These are phyloP conservation scores for Linderina pennispora DNA, from an alignment of 192 early-diverging fungal species.

Conservation along the genomic window DNA sequence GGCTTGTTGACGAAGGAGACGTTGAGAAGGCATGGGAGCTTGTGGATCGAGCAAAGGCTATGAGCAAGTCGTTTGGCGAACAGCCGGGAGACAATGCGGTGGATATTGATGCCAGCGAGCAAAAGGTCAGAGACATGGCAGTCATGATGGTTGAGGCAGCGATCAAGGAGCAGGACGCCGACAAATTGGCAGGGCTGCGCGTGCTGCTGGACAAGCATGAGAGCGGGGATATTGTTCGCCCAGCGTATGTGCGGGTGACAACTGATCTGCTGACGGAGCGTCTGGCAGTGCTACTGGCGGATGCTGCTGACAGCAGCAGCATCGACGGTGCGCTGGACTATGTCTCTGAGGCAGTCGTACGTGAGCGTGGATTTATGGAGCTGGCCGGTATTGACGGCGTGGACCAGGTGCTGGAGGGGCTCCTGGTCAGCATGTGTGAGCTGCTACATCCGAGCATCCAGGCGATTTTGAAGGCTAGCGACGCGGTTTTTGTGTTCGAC, in stretches of 20 bases:
- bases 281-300: slow-evolving; percentile 8
- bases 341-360: slow-evolving; percentile 6
- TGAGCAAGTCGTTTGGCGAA: neutral
- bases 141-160: slow-evolving; percentile 6
- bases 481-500: neutral
- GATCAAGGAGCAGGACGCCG: slow-evolving; percentile 5
- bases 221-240: slow-evolving; percentile 3
- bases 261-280: too few species aligned
- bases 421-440: slow-evolving; percentile 7
- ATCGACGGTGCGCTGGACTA: slow-evolving; percentile 3
- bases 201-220: slow-evolving; percentile 18
- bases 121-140: slow-evolving; percentile 8
- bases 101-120: neutral
- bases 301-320: neutral
- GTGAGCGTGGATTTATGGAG: slow-evolving; percentile 27
- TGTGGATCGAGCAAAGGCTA: slow-evolving; percentile 5
- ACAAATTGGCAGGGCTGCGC: neutral
- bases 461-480: neutral
- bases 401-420: slow-evolving; percentile 9
- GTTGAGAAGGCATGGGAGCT: slow-evolving; percentile 27
- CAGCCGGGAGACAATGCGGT: neutral
- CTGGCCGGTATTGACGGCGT: slow-evolving; percentile 8
- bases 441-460: slow-evolving; percentile 15
- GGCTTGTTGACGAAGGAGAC: slow-evolving; percentile 19
- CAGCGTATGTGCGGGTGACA: too few species aligned